phyloP scores from a whole-genome alignment of 441 rosid species.

The Macaranga tanarius region DNA sequence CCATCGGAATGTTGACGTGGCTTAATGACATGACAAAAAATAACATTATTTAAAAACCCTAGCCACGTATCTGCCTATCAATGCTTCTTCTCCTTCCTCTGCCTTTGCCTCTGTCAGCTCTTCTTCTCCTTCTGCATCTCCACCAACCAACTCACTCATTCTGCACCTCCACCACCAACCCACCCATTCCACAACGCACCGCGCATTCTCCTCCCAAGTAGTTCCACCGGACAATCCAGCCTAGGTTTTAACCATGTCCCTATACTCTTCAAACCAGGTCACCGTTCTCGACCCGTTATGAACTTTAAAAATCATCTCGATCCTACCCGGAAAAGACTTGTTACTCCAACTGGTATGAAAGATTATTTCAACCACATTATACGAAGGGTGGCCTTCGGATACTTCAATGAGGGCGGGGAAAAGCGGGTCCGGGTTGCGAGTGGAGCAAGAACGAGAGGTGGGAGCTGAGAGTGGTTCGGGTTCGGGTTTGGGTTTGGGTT shows the following conservation, averaged over 20 bases:
- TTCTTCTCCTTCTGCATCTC: too few species aligned
- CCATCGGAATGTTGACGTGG: too few species aligned
- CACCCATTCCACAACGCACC: conserved; percentile 89
- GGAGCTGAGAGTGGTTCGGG: conserved; percentile 34
- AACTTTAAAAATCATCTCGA: conserved; percentile 86
- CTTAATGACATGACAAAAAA: too few species aligned
- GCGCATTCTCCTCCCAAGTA: conserved; percentile 61
- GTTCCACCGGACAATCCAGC: conserved; percentile 35
- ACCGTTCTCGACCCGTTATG: conserved; percentile 71
- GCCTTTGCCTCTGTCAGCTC: too few species aligned
- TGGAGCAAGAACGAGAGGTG: conserved; percentile 36
- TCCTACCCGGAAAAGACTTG: conserved; percentile 66
- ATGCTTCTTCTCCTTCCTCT: too few species aligned
- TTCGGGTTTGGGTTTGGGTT: conserved; percentile 27
- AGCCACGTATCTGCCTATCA: too few species aligned
- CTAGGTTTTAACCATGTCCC: conserved; percentile 62
- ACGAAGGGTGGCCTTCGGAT: conserved; percentile 78
- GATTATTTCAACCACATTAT: conserved; percentile 89
- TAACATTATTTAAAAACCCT: too few species aligned
- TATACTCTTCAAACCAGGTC: conserved; percentile 82
- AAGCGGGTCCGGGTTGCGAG: conserved; percentile 45
- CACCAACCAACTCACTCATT: too few species aligned
- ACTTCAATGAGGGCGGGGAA: conserved; percentile 75
- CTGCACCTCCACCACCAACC: conserved; percentile 59
- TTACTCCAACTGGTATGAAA: conserved; percentile 91